Base-by-base conservation (phyloP, 306 rosid genomes). In the Abrus precatorius region DNA sequence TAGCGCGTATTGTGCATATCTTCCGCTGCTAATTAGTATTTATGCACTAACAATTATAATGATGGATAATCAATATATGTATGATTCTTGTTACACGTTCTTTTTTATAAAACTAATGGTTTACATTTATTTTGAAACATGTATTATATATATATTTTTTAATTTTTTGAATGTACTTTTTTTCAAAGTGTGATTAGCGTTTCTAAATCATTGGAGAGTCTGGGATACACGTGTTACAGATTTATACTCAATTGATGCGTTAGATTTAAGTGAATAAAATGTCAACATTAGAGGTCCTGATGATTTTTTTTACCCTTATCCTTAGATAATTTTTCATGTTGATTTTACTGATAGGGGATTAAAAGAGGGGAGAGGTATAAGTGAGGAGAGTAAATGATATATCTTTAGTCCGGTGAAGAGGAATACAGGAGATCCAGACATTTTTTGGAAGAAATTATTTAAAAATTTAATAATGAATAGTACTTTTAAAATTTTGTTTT, bases 51-150 rank as follows among this genome's bases (percentile, higher is more conserved):
- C 38, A 52, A 76, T 77, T 52, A 12, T 8, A 50, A 14, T 2
- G 54, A n/a, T 28, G 4, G 44, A 54, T 41, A 77, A 13, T 40
- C 40, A 12, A 77, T 47, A 7, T 33, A 63, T 76, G 47, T 36
- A 36, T 36, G 20, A 20, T 9, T 28, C 34, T 11, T 5, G 68
- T 61, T 30, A 1, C 66, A 30, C 5, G 43, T 33, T 10, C 20
- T 20, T 20, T 28, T 5, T 36, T 20, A 12, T 3, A 49, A 11
- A 12, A 9, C 10, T 32, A 9, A 9, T 9, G n/a, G 38, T 33
- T 10, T 33, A 5, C 68, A 61, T 61, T 57, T 60, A 11, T 32
- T 32, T 61, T 61, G 5, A 10, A 12, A 12, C 47, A 12, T 12
- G 69, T 62, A 34, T 62, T 6, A 5, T 36, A 4, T 8, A n/a